phyloP scores from a whole-genome alignment of 352 stramenopile species.

The Phytopythium vexans region DNA sequence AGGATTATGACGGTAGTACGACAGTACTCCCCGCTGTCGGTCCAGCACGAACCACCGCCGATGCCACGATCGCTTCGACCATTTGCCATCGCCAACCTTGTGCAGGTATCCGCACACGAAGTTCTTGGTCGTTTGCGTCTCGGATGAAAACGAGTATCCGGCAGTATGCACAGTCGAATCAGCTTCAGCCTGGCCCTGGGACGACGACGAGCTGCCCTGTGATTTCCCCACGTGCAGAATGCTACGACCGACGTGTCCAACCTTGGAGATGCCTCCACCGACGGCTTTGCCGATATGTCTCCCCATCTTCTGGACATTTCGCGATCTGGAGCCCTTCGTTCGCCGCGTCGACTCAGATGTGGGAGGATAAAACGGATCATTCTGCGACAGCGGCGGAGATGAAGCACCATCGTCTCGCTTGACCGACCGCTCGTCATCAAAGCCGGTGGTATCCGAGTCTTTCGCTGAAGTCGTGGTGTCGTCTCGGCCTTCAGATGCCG shows the following conservation, averaged over 20 bases:
- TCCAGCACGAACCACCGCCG: constrained; percentile 85
- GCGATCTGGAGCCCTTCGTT: constrained; percentile 24
- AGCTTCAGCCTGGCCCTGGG: constrained; percentile 21
- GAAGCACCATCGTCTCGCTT: background rate
- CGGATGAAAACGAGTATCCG: constrained; percentile 68
- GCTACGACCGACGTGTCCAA: constrained; percentile 71
- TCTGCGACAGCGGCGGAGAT: constrained; percentile 9
- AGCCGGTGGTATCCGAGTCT: constrained; percentile 11
- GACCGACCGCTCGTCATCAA: constrained; percentile 12
- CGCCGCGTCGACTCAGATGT: constrained; percentile 9
- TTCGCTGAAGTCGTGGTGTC: constrained; percentile 24
- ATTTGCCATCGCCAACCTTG: constrained; percentile 86
- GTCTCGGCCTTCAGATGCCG: constrained; percentile 26
- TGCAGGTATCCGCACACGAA: constrained; percentile 83
- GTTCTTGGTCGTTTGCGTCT: constrained; percentile 75
- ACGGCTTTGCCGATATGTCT: constrained; percentile 77
- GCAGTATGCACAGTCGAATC: constrained; percentile 33
- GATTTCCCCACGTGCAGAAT: constrained; percentile 74
- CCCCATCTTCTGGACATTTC: constrained; percentile 72
- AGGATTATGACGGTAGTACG: constrained; percentile 81
- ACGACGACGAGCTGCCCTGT: constrained; percentile 14
- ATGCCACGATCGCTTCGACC: constrained; percentile 80
- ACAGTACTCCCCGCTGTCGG: constrained; percentile 63
- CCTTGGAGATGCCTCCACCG: constrained; percentile 73
- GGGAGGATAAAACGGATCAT: constrained; percentile 18